Conservation (phyloP, 441 rosid species). For the Gossypium davidsonii region DNA sequence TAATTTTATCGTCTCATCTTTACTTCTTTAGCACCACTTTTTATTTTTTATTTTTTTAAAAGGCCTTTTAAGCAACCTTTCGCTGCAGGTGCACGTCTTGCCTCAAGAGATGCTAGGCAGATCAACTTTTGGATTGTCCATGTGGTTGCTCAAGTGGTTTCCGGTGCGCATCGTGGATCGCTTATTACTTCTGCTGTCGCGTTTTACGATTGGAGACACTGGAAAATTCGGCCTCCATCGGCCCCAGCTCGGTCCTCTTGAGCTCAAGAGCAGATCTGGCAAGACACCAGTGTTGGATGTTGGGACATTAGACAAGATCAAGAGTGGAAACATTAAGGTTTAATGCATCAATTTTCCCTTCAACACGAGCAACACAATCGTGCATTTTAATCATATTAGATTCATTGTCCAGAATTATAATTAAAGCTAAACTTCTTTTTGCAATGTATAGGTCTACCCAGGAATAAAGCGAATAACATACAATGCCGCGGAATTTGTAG, state of each 20-base stretch:
- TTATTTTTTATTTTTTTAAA: not conserved
- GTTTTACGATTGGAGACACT: slow-evolving; percentile 56
- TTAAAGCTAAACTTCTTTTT: not conserved
- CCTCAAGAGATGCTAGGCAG: slow-evolving; percentile 81
- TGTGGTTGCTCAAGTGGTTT: slow-evolving; percentile 70
- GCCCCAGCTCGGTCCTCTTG: slow-evolving; percentile 67
- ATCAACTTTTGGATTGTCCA: slow-evolving; percentile 68
- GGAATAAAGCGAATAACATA: slow-evolving; percentile 46
- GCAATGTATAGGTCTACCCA: slow-evolving; percentile 35
- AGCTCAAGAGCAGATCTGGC: slow-evolving; percentile 51
- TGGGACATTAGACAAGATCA: slow-evolving; percentile 63
- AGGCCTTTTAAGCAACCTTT: not conserved
- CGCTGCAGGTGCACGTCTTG: slow-evolving; percentile 70
- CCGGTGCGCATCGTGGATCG: slow-evolving; percentile 55
- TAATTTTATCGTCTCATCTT: slow-evolving; percentile 10
- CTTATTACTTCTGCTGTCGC: slow-evolving; percentile 45
- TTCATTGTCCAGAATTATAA: not conserved
- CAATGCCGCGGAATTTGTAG: slow-evolving; percentile 52
- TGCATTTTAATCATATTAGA: not conserved
- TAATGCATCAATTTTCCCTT: not conserved
- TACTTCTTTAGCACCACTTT: not conserved
- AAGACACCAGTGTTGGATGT: slow-evolving; percentile 86
- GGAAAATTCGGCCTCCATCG: slow-evolving; percentile 50
- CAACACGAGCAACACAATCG: too few relatives aligned
- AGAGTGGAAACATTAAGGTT: slow-evolving; percentile 66